Evolutionary conservation across 2,329 filamentous ascomycete species (phyloP).

Genomic region (Phoma sp.): DNA sequence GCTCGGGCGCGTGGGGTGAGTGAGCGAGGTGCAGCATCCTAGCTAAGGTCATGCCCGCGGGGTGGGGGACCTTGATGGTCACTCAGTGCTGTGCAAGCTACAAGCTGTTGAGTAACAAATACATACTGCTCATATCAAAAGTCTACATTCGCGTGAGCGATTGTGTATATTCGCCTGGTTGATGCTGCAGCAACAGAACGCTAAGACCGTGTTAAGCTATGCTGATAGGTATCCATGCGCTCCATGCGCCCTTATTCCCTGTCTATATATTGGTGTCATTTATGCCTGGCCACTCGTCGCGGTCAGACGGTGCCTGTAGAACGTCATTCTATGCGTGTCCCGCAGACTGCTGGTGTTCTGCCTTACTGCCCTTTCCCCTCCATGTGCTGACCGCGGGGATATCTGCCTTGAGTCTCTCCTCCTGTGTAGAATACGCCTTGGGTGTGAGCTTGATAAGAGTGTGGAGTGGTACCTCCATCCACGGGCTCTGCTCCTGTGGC

Average conservation of each 20-base stretch:
- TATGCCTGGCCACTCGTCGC: background rate
- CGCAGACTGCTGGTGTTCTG: conserved; percentile 72
- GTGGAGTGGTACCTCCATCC: conserved; percentile 98
- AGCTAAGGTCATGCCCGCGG: conserved; percentile 19
- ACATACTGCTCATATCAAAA: too few species aligned
- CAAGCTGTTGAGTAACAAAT: too few species aligned
- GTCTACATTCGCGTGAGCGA: background rate
- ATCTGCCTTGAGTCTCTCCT: conserved; percentile 84
- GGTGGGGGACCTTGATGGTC: too few species aligned
- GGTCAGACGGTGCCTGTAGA: conserved; percentile 15
- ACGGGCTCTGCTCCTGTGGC: conserved; percentile 87
- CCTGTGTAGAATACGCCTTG: conserved; percentile 89
- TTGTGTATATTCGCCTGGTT: conserved; percentile 4
- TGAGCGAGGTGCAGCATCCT: conserved; percentile 1
- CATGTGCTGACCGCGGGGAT: conserved; percentile 97
- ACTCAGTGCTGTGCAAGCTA: too few species aligned
- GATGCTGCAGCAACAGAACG: conserved; percentile 14
- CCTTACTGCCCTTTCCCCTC: conserved; percentile 90
- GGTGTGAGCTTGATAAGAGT: conserved; percentile 96
- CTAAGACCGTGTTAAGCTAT: conserved; percentile 13
- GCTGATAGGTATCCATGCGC: conserved; percentile 2
- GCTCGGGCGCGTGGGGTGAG: background rate
- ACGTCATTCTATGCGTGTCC: conserved; percentile 19
- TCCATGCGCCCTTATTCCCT: conserved; percentile 1
- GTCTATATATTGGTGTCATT: conserved; percentile 1